Percentiles rank a stretch among this genome's conserved stretches.
Conservation (phyloP, 2,329 filamentous ascomycete genomes). For the Clonostachys chloroleuca region DNA sequence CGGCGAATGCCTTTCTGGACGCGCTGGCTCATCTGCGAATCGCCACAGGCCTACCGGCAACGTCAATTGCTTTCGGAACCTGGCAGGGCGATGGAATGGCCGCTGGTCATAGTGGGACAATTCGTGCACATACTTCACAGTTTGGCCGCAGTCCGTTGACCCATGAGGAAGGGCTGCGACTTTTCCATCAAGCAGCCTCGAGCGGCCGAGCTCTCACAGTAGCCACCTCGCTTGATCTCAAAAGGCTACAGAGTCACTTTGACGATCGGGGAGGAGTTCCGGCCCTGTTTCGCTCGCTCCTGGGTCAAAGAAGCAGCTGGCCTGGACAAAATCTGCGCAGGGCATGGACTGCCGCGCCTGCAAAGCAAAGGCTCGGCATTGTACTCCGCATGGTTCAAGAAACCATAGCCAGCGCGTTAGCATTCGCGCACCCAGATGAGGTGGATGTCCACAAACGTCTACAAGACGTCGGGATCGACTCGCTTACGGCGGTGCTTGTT, state of each 20-base stretch:
- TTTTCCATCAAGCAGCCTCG: slow-evolving; percentile 1
- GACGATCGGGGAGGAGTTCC: background rate
- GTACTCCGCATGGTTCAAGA: slow-evolving; percentile 5
- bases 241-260: slow-evolving; percentile 1
- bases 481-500: slow-evolving; percentile 7
- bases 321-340: background rate
- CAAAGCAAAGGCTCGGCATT: slow-evolving; percentile 1
- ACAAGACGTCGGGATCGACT: slow-evolving; percentile 9
- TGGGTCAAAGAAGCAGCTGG: background rate
- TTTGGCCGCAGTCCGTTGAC: slow-evolving; percentile 5
- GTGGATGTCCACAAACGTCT: slow-evolving; percentile 7
- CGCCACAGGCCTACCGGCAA: slow-evolving; percentile 7
- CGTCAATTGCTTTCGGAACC: slow-evolving; percentile 6
- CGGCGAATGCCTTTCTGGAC: slow-evolving; percentile 32
- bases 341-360: background rate
- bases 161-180: slow-evolving; percentile 1
- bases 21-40: slow-evolving; percentile 26
- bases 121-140: slow-evolving; percentile 1
- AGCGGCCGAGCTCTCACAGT: slow-evolving; percentile 5
- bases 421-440: slow-evolving; percentile 2
- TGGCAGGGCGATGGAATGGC: slow-evolving; percentile 6
- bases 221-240: slow-evolving; percentile 3
- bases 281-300: background rate
- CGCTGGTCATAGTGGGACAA: slow-evolving; percentile 1
- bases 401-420: slow-evolving; percentile 5